phyloP scores from a whole-genome alignment of 2,329 filamentous ascomycete genomes.

The Herpotrichia juniperi region DNA sequence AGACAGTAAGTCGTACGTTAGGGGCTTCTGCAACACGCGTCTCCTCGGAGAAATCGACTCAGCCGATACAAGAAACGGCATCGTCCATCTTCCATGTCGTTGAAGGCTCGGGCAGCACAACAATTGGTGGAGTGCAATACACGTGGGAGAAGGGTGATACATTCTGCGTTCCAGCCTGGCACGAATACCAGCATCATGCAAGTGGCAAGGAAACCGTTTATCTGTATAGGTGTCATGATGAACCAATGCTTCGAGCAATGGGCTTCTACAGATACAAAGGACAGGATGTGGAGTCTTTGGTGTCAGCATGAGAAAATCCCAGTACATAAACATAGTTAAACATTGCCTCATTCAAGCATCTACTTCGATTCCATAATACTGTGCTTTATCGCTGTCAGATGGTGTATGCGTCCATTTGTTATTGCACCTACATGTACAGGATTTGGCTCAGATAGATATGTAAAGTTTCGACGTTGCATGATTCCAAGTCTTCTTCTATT shows the following conservation, averaged over 20 bases:
- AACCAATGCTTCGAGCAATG: constrained; percentile 59
- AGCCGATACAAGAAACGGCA: constrained; percentile 54
- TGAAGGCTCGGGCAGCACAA: constrained; percentile 51
- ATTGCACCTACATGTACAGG: too few species aligned
- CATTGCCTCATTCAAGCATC: too few species aligned
- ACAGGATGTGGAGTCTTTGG: constrained; percentile 49
- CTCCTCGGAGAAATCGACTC: constrained; percentile 43
- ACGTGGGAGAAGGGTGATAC: constrained; percentile 60
- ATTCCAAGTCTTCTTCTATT: too few species aligned
- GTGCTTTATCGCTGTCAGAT: too few species aligned
- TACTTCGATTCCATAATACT: too few species aligned
- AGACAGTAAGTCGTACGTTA: constrained; percentile 53
- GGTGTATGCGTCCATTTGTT: too few species aligned
- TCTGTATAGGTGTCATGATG: constrained; percentile 61
- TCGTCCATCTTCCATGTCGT: constrained; percentile 62
- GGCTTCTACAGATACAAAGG: constrained; percentile 56
- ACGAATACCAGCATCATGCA: constrained; percentile 56
- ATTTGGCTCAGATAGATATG: too few species aligned
- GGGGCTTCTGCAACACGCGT: constrained; percentile 57
- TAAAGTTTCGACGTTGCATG: too few species aligned
- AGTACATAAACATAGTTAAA: too few species aligned
- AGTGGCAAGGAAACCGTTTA: constrained; percentile 47
- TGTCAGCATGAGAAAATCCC: too few species aligned
- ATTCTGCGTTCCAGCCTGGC: constrained; percentile 62
- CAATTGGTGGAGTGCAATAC: constrained; percentile 47